Evolutionary conservation across 352 stramenopile genomes (phyloP), one percentile per base, ranked within the genome.

Genomic region (Phytophthora hybrid): DNA sequence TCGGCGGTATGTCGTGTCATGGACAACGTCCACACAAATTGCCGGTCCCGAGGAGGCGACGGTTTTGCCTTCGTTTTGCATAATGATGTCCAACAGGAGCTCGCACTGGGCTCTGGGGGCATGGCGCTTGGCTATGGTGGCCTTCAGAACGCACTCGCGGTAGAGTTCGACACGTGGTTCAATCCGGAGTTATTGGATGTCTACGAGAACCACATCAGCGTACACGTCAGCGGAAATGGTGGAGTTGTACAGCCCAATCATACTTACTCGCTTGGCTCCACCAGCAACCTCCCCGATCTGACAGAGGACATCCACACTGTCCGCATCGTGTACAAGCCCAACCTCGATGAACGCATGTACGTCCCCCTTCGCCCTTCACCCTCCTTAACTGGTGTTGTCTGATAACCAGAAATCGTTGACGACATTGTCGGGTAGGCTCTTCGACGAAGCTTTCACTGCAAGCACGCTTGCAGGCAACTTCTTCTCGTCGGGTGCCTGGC

Each of bases 81-180:
- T 34, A 94, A 93, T 55, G 81, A 94, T 53, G 49, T 69, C 4
- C 75, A 81, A 34, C 55, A 80, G 18, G 74, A 80, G 21, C 76
- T 89, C 29, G 84, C 82, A 10, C 60, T 98, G 5, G 94, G 94
- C 4, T 60, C 62, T 3, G 81, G 82, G 1, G 93, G 93, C 23
- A 85, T 85, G 74, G 83, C 85, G 5, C 74, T 98, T 11, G 96
- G 96, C 2, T 98, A 98, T 60, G 91, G 81, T 3, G 92, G 92
- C 4, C 81, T 98, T 32, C 57, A 61, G n/a, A 96, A 98, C 62
- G 78, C 87, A 11, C 61, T 99, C 1, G 94, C 80, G 4, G 69
- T 99, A 16, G 95, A 98, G 69, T 98, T 98, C 60, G 94, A 98
- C 73, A 98, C 93, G 11, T 98, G 88, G 83, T 97, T 91, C 79